Percentiles rank a stretch among this genome's conserved stretches.
Evolutionary conservation across 2,329 filamentous ascomycete species (phyloP).

Genomic region (Fusarium keratoplasticum): DNA sequence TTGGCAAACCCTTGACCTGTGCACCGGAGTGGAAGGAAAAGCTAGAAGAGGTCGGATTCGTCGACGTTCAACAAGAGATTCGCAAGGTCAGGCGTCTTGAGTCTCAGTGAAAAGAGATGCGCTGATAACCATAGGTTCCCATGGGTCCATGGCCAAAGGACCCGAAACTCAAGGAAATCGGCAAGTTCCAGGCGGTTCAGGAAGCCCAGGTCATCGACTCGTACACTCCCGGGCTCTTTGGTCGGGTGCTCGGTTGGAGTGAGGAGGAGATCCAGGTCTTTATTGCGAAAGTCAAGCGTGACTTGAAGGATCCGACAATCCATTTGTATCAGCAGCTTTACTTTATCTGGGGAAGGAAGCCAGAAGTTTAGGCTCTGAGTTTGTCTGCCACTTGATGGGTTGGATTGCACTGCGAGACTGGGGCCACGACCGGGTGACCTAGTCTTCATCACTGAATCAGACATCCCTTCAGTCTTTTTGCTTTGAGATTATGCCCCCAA

Average conservation of each 20-base stretch:
- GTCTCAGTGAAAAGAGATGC: background rate
- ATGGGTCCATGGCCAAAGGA: slow-evolving; percentile 19
- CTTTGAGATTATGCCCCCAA: no score
- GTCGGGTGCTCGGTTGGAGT: slow-evolving; percentile 29
- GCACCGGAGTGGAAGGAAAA: background rate
- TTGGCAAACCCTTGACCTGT: slow-evolving; percentile 3
- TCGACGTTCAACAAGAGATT: background rate
- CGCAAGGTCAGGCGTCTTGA: background rate
- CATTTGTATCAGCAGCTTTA: slow-evolving; percentile 34
- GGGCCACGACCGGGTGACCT: no score
- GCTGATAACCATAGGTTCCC: background rate
- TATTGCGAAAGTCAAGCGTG: slow-evolving; percentile 28
- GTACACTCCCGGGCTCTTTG: slow-evolving; percentile 27
- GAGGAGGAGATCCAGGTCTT: slow-evolving; percentile 32
- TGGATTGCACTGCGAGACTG: background rate
- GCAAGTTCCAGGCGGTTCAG: slow-evolving; percentile 12
- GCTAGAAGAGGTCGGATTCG: background rate
- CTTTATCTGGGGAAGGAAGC: slow-evolving; percentile 36
- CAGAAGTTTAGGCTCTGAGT: background rate
- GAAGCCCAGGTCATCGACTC: slow-evolving; percentile 31
- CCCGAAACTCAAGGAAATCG: slow-evolving; percentile 14
- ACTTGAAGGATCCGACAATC: slow-evolving; percentile 28
- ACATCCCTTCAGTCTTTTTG: no score
- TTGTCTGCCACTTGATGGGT: background rate
- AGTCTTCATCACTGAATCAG: no score